These are phyloP conservation scores for Lumnitzera littorea DNA, from an alignment of 345 rosid species.

Conservation along the genomic window DNA sequence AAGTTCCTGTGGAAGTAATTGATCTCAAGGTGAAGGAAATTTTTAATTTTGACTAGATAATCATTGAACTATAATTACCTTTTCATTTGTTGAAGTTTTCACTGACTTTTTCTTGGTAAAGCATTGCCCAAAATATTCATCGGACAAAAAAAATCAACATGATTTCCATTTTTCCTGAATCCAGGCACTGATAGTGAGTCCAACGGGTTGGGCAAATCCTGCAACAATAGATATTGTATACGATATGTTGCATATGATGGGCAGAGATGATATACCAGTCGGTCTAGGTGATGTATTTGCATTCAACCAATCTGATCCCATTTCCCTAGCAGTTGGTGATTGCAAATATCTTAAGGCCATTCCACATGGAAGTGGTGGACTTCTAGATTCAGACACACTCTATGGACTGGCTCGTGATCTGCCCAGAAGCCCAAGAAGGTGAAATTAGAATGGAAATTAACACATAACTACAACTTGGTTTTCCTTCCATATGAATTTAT, in stretches of 20 bases:
- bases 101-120: too few relatives aligned
- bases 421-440: constrained; percentile 90
- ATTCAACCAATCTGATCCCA: constrained; percentile 55
- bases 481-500: neutral
- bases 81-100: too few relatives aligned
- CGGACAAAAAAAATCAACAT: neutral
- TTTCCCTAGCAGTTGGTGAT: constrained; percentile 46
- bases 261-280: constrained; percentile 85
- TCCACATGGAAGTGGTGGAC: constrained; percentile 83
- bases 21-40: constrained; percentile 48
- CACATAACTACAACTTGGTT: neutral
- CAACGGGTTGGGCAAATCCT: constrained; percentile 94
- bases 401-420: constrained; percentile 76
- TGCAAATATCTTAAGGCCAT: constrained; percentile 67
- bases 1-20: constrained; percentile 62
- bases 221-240: constrained; percentile 81
- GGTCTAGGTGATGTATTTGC: constrained; percentile 73
- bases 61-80: too few relatives aligned
- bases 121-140: neutral
- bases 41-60: too few relatives aligned
- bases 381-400: constrained; percentile 83
- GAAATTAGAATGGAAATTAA: neutral
- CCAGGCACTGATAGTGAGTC: constrained; percentile 79
- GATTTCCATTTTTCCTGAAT: constrained; percentile 9
- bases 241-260: constrained; percentile 96